A percentile compares a stretch with the other conserved stretches of the same genome.
phyloP scores from a whole-genome alignment of 148 eudicot species.

The Euryodendron excelsum region DNA sequence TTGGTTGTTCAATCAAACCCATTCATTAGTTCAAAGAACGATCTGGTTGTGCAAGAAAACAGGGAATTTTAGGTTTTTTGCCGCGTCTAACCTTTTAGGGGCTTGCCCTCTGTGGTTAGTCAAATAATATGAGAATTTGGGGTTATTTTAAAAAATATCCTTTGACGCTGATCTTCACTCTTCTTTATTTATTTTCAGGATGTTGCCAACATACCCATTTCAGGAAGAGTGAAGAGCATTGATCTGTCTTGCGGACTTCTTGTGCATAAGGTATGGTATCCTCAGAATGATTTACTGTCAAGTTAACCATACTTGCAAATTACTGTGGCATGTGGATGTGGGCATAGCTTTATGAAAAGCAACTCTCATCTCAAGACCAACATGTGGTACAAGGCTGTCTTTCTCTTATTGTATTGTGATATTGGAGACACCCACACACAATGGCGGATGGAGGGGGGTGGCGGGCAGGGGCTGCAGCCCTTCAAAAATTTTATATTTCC shows the following conservation, averaged over 20 bases:
- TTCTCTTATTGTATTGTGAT: neutral
- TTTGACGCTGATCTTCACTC: neutral
- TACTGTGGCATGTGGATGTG: neutral
- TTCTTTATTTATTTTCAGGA: constrained; percentile 5
- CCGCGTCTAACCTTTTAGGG: neutral
- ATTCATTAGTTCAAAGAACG: neutral
- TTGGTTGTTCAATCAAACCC: neutral
- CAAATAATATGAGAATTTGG: neutral
- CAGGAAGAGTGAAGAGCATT: neutral
- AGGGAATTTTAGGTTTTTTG: neutral
- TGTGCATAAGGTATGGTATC: neutral
- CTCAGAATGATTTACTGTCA: neutral
- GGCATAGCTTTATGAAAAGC: neutral
- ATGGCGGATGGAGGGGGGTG: too few species aligned
- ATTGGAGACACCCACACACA: neutral
- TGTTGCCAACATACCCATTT: neutral
- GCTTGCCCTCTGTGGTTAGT: neutral
- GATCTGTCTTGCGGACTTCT: neutral
- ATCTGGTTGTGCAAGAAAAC: neutral
- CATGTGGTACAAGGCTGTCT: neutral
- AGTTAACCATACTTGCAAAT: neutral
- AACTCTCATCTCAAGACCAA: neutral
- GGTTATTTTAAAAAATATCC: neutral
- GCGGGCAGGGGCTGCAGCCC: too few species aligned
- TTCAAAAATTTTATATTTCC: too few species aligned